Evolutionary conservation across 768 basidiomycete species (phyloP), one percentile per base, ranked within the genome.

Genomic region (Suillus lakei): DNA sequence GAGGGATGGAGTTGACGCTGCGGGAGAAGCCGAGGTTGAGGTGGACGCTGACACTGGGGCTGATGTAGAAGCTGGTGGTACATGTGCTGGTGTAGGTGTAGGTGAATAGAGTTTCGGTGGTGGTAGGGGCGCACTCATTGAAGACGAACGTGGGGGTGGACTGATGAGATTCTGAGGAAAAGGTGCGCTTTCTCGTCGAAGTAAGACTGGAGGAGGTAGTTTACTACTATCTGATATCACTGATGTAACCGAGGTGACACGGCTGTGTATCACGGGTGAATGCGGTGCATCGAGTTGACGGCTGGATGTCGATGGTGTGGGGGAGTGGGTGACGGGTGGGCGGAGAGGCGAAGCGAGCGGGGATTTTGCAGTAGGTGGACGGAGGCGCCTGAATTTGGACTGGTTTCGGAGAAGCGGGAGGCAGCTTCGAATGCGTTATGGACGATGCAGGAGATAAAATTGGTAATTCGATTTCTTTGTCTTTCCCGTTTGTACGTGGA

Each of bases 351-450:
- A 72, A 16, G 74, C 68, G 15, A 77, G 30, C 1, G 76, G 65
- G 5, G 70, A 63, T 30, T 71, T 67, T 34, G 70, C 26, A 26
- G 71, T 56, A 54, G 64, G 72, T 16, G 36, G 74, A 65, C 77
- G 74, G 44, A 81, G 74, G 28, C 82, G 85, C 32, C 87, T 82
- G 72, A 88, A 87, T 0, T 85, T 86, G 1, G 87, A 84, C n/a
- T 3, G 79, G 69, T 67, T 61, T 71, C 0, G 64, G 58, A 28
- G 67, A 21, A 61, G 58, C 23, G 51, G 41, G 16, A 58, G 65
- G 58, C 54, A 64, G 58, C 36, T 41, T 55, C 15, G n/a, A n/a
- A n/a, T n/a, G n/a, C n/a, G 67, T 69, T 21, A 65, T 50, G 3
- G 63, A 63, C 6, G 69, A 62, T 26, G 64, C 38, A 18, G 66